Evolutionary conservation across 768 basidiomycete genomes (phyloP).

Genomic region (Russula compacta): DNA sequence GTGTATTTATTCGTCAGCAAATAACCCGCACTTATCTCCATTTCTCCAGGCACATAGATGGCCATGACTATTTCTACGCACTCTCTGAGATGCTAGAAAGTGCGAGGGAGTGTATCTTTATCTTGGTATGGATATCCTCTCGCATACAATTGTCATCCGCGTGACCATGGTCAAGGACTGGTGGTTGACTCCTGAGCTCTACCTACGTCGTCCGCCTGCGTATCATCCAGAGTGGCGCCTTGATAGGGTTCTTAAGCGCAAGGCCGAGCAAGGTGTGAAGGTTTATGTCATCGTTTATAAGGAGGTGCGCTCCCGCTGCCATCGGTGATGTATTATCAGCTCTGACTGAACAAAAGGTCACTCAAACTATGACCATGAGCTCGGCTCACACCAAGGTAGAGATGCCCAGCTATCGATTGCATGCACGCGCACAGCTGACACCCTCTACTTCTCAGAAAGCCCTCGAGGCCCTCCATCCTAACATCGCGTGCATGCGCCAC

Average conservation of each 20-base stretch:
- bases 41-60: slow-evolving; percentile 68
- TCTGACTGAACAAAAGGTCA: slow-evolving; percentile 41
- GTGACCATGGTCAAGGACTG: slow-evolving; percentile 44
- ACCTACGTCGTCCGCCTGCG: slow-evolving; percentile 87
- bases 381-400: slow-evolving; percentile 73
- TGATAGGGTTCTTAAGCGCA: slow-evolving; percentile 74
- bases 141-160: neutral
- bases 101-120: slow-evolving; percentile 80
- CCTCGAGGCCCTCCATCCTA: slow-evolving; percentile 76
- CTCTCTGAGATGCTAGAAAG: slow-evolving; percentile 81
- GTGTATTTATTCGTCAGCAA: slow-evolving; percentile 14
- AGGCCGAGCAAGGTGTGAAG: slow-evolving; percentile 88
- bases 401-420: neutral
- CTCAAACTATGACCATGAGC: slow-evolving; percentile 84
- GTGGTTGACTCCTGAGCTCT: slow-evolving; percentile 95
- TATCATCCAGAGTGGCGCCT: slow-evolving; percentile 81
- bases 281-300: slow-evolving; percentile 92
- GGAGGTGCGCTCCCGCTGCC: slow-evolving; percentile 42
- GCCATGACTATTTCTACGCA: slow-evolving; percentile 96
- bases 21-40: neutral
- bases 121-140: slow-evolving; percentile 42
- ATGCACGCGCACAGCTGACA: neutral
- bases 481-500: slow-evolving; percentile 84
- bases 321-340: neutral
- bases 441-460: slow-evolving; percentile 37